These are phyloP conservation scores for Phialophora chinensis DNA, from an alignment of 2,329 filamentous ascomycete genomes.

Conservation along the genomic window DNA sequence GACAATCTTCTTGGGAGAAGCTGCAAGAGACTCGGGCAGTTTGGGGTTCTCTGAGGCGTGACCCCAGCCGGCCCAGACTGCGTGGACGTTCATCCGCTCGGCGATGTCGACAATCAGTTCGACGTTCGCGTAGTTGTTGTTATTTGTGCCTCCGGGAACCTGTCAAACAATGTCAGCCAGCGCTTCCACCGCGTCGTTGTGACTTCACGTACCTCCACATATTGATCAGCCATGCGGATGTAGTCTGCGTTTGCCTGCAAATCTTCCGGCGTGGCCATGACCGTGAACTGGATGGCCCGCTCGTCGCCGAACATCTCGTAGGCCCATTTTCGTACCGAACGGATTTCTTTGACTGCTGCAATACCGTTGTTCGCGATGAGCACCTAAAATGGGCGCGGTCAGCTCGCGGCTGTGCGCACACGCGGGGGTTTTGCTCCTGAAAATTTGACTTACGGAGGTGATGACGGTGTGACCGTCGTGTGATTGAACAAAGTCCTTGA, in stretches of 20 bases:
- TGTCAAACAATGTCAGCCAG: slow-evolving; percentile 41
- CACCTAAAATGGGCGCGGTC: slow-evolving; percentile 64
- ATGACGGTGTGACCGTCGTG: slow-evolving; percentile 97
- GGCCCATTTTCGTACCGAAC: slow-evolving; percentile 99
- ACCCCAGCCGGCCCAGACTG: slow-evolving; percentile 99
- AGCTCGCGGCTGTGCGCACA: slow-evolving; percentile 25
- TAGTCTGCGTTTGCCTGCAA: slow-evolving; percentile 97
- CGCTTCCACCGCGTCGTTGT: slow-evolving; percentile 13
- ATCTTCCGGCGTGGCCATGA: slow-evolving; percentile 99
- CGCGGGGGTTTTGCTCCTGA: neutral
- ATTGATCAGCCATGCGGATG: slow-evolving; percentile 99
- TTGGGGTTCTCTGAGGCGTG: slow-evolving; percentile 99
- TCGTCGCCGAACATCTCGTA: slow-evolving; percentile 99
- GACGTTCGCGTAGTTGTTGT: slow-evolving; percentile 99
- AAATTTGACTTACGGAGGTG: slow-evolving; percentile 74
- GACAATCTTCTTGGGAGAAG: slow-evolving; percentile 97
- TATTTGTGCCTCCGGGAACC: slow-evolving; percentile 97
- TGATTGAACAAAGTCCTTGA: slow-evolving; percentile 93
- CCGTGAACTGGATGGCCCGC: slow-evolving; percentile 96
- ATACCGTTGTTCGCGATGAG: slow-evolving; percentile 99
- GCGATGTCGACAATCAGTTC: slow-evolving; percentile 98
- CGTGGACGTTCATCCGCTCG: slow-evolving; percentile 97
- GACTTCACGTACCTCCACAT: slow-evolving; percentile 73
- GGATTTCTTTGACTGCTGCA: slow-evolving; percentile 98
- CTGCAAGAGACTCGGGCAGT: slow-evolving; percentile 91